Evolutionary conservation across 2,329 filamentous ascomycete species (phyloP).

Genomic region (Ophiostoma ips): DNA sequence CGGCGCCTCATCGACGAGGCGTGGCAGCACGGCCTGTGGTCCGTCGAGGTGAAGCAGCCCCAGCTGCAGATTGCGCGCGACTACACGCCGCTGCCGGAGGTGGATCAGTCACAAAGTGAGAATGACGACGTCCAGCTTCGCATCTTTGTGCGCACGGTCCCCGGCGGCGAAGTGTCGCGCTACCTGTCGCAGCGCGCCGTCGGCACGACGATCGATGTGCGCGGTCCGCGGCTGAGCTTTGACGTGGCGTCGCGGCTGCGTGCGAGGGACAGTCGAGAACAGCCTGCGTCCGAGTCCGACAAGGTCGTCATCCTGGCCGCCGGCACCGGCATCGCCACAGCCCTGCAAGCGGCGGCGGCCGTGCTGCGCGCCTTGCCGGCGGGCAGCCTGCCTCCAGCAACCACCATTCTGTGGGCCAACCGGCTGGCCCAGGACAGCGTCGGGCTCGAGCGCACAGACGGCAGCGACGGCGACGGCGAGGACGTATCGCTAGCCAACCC

Average conservation of each 20-base stretch:
- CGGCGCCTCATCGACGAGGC: slow-evolving; percentile 21
- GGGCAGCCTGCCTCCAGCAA: slow-evolving; percentile 29
- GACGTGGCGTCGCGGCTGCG: slow-evolving; percentile 25
- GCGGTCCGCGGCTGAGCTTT: slow-evolving; percentile 66
- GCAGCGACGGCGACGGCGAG: neutral
- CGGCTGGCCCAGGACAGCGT: slow-evolving; percentile 50
- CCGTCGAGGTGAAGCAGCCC: slow-evolving; percentile 86
- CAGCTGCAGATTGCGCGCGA: slow-evolving; percentile 81
- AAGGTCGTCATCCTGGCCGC: slow-evolving; percentile 74
- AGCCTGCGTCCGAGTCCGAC: slow-evolving; percentile 9
- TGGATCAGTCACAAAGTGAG: neutral
- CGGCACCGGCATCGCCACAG: slow-evolving; percentile 84
- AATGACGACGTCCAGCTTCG: slow-evolving; percentile 32
- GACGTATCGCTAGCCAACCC: slow-evolving; percentile 21
- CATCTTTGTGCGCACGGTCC: slow-evolving; percentile 66
- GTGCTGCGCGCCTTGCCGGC: slow-evolving; percentile 27
- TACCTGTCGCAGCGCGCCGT: slow-evolving; percentile 56
- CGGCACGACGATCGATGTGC: slow-evolving; percentile 54
- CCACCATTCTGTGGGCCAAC: slow-evolving; percentile 74
- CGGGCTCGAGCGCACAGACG: slow-evolving; percentile 25
- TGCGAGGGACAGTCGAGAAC: slow-evolving; percentile 11
- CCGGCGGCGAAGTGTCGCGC: slow-evolving; percentile 70
- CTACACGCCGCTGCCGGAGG: slow-evolving; percentile 73
- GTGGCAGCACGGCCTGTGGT: slow-evolving; percentile 61
- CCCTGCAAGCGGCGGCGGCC: slow-evolving; percentile 62